Percentiles rank a stretch among this genome's conserved stretches.
phyloP scores from a whole-genome alignment of 805 yeast species.

The Myxozyma monticola region DNA sequence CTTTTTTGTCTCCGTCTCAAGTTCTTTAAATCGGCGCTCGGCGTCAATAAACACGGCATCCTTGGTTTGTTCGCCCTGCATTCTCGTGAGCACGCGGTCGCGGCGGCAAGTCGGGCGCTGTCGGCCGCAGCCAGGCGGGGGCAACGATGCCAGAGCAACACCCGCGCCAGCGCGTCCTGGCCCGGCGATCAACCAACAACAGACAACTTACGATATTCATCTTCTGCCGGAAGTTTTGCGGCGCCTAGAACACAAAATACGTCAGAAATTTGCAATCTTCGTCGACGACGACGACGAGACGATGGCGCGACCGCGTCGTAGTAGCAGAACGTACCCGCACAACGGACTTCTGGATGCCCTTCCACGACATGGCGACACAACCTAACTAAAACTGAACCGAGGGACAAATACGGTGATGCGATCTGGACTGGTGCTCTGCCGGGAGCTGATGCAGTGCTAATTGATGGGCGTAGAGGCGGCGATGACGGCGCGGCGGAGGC shows the following conservation, averaged over 20 bases:
- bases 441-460: too few species aligned
- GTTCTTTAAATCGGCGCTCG: slow-evolving; percentile 90
- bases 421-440: too few species aligned
- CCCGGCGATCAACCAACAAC: not conserved
- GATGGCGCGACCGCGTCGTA: too few species aligned
- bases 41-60: slow-evolving; percentile 95
- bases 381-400: too few species aligned
- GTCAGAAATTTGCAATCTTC: too few species aligned
- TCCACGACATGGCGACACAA: slow-evolving; percentile 29
- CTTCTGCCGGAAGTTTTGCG: slow-evolving; percentile 87
- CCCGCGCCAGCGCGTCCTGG: not conserved
- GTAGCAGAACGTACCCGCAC: slow-evolving; percentile 26
- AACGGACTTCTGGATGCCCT: slow-evolving; percentile 33
- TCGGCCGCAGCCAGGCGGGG: not conserved
- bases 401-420: too few species aligned
- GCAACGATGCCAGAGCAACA: not conserved
- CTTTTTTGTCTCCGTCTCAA: slow-evolving; percentile 86
- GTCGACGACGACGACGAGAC: too few species aligned
- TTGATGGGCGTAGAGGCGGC: not conserved
- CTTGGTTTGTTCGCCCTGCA: slow-evolving; percentile 48
- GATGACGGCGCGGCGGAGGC: not conserved
- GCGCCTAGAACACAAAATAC: too few species aligned
- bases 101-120: not conserved
- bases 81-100: slow-evolving; percentile 40
- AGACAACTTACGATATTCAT: slow-evolving; percentile 64